phyloP scores from a whole-genome alignment of 768 basidiomycete genomes.

The Tylopilus intermedius region DNA sequence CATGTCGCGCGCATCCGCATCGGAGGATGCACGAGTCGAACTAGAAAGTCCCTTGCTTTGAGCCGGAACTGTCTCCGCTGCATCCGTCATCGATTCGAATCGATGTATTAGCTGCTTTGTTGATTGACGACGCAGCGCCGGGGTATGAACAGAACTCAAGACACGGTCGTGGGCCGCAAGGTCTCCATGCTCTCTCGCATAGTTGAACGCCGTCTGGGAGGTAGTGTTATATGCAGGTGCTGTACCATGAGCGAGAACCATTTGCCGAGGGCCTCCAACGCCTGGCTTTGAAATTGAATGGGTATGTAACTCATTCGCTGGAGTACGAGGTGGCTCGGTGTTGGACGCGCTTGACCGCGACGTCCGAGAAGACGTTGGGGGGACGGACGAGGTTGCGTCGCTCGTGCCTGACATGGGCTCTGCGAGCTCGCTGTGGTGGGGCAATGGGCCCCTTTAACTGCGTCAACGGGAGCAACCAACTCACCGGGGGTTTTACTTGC shows the following conservation, averaged over 20 bases:
- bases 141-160: not conserved
- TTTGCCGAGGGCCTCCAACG: slow-evolving; percentile 20
- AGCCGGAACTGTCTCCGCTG: slow-evolving; percentile 4
- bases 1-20: slow-evolving; percentile 9
- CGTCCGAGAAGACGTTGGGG: slow-evolving; percentile 13
- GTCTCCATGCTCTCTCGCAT: not conserved
- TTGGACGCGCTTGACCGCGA: slow-evolving; percentile 7
- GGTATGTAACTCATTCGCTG: not conserved
- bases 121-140: slow-evolving; percentile 32
- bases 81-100: slow-evolving; percentile 43
- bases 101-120: slow-evolving; percentile 51
- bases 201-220: not conserved
- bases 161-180: not conserved
- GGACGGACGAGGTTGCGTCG: slow-evolving; percentile 12
- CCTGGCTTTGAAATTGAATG: slow-evolving; percentile 9
- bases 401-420: slow-evolving; percentile 16
- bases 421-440: not conserved
- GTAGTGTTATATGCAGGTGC: not conserved
- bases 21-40: slow-evolving; percentile 15
- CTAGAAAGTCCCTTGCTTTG: slow-evolving; percentile 7
- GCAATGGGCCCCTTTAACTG: not conserved
- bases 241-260: slow-evolving; percentile 1
- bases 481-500: slow-evolving; percentile 4
- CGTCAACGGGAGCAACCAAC: not conserved
- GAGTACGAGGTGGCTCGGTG: slow-evolving; percentile 1